Evolutionary conservation across 1,284 basidiomycete genomes (phyloP).

Genomic region (Dichomitus squalens): DNA sequence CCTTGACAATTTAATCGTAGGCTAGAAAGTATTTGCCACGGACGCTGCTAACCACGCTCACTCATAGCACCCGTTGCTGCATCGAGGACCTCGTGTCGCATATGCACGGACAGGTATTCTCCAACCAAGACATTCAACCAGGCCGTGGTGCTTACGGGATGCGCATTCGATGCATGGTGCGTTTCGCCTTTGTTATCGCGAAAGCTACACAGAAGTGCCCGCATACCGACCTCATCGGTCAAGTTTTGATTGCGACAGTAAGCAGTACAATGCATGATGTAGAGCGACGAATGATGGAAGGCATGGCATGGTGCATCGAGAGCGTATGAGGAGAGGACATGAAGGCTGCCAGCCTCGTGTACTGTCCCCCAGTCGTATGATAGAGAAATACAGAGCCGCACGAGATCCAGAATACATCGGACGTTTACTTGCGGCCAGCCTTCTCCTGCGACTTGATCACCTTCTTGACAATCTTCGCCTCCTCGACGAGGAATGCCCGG

Average conservation of each 20-base stretch:
- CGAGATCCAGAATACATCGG: slow-evolving; percentile 5
- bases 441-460: slow-evolving; percentile 92
- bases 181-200: neutral
- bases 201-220: slow-evolving; percentile 4
- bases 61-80: neutral
- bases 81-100: neutral
- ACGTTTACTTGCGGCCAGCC: slow-evolving; percentile 36
- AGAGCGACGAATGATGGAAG: slow-evolving; percentile 25
- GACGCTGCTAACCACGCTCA: neutral
- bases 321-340: slow-evolving; percentile 7
- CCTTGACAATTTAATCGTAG: too few relatives aligned
- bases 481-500: slow-evolving; percentile 98
- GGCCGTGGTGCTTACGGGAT: too few relatives aligned
- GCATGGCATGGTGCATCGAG: slow-evolving; percentile 28
- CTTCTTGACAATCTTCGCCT: slow-evolving; percentile 99
- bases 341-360: slow-evolving; percentile 9
- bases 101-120: neutral
- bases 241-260: slow-evolving; percentile 31
- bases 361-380: slow-evolving; percentile 21
- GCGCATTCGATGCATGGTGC: neutral
- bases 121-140: too few relatives aligned
- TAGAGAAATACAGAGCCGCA: slow-evolving; percentile 23
- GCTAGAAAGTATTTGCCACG: neutral
- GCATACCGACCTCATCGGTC: slow-evolving; percentile 36
- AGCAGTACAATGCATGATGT: slow-evolving; percentile 36